Evolutionary conservation across 2,329 filamentous ascomycete species (phyloP).

Genomic region (Epichloe sibirici): DNA sequence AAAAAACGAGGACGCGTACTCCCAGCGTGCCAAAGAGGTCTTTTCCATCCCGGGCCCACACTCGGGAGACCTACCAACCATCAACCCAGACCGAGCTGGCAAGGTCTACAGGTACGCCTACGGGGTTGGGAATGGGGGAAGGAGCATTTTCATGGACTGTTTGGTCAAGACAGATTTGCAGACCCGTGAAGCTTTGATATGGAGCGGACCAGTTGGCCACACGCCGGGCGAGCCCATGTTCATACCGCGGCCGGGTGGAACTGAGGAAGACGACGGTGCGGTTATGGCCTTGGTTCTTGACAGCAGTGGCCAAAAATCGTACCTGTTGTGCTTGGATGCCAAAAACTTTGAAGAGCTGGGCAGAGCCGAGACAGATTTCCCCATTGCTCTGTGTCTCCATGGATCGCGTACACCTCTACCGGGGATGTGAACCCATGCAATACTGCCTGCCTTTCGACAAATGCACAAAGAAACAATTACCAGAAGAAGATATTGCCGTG

Average conservation of each 20-base stretch:
- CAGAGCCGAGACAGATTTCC: slow-evolving; percentile 47
- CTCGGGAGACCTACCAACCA: slow-evolving; percentile 51
- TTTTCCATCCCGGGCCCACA: slow-evolving; percentile 39
- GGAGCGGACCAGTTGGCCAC: slow-evolving; percentile 45
- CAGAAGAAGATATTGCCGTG: too few species aligned
- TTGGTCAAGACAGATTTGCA: slow-evolving; percentile 53
- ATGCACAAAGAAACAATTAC: too few species aligned
- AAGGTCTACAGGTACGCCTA: slow-evolving; percentile 50
- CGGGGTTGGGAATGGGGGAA: slow-evolving; percentile 40
- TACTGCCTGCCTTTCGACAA: too few species aligned
- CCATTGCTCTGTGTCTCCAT: slow-evolving; percentile 54
- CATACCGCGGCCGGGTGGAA: slow-evolving; percentile 31
- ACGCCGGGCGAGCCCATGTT: slow-evolving; percentile 62
- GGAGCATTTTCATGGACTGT: slow-evolving; percentile 48
- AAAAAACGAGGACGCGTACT: slow-evolving; percentile 7
- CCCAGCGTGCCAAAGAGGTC: slow-evolving; percentile 19
- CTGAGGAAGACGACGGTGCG: slow-evolving; percentile 50
- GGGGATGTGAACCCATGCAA: too few species aligned
- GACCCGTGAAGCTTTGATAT: slow-evolving; percentile 39
- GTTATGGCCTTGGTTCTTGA: slow-evolving; percentile 53
- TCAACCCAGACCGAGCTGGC: slow-evolving; percentile 45
- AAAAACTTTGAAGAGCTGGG: slow-evolving; percentile 50
- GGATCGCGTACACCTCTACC: slow-evolving; percentile 31
- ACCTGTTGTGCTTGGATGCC: slow-evolving; percentile 54
- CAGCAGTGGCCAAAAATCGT: slow-evolving; percentile 44